Evolutionary conservation across 345 rosid genomes (phyloP), one percentile per base, ranked within the genome.

Genomic region (Noccaea caerulescens): DNA sequence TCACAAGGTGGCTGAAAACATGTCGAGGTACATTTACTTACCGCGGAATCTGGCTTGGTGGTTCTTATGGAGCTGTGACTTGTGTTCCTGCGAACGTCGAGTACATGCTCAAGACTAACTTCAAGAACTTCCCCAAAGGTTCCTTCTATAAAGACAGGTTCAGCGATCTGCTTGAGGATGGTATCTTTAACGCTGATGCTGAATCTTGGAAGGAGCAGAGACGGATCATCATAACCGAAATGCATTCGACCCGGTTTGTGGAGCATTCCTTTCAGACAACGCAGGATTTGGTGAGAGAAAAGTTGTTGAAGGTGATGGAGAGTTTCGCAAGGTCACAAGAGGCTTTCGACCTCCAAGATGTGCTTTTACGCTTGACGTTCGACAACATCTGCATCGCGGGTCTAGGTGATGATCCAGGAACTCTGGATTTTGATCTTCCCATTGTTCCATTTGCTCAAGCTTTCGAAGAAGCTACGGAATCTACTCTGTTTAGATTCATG

Each of bases 111-210:
- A 85, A 74, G 69, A 87, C 91, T 5, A 80, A 83, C 66, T 92
- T 89, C 79, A 71, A 66, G 30, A 92, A 89, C 84, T 92, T 71
- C 74, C 96, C 96, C 0, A 87, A 87, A 76, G 96, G 98, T 9
- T 41, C 60, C 6, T 83, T 79, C 71, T 87, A 58, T 25, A 68
- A 79, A 61, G 88, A 85, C 20, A 72, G 85, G 72, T 86, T 92
- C 50, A 36, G 3, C 6, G 93, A 92, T 67, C 70, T 92, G 56
- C 92, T 92, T 0, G 98, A 94, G 1, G 82, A 80, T 8, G 96
- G 93, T 4, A 86, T 90, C 49, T 87, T 90, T 69, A 87, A 87
- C 7, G 85, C 83, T 7, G 93, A 90, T 44, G 88, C 81, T 1
- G 82, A 82, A 2, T 55, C 60, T 2, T 90, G 96, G 91, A 61